Evolutionary conservation across 495 filamentous ascomycete species (phyloP).

Genomic region (Neurospora sp.): DNA sequence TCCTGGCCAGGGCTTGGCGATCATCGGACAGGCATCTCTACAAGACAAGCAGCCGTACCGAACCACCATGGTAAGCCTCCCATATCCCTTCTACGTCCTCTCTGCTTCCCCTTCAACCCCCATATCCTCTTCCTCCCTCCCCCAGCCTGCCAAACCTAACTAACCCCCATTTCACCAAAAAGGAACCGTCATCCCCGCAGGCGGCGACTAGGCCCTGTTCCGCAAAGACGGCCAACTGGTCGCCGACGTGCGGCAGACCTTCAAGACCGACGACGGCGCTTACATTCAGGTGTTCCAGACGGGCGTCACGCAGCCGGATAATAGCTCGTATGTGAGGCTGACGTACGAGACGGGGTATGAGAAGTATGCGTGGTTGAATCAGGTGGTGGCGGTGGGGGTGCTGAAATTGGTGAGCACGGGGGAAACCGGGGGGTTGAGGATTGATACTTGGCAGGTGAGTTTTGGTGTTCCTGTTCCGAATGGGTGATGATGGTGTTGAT

Average conservation of each 20-base stretch:
- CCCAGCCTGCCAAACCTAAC: too few species aligned
- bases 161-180: neutral
- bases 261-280: constrained; percentile 9
- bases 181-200: constrained; percentile 12
- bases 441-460: constrained; percentile 7
- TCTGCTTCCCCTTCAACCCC: neutral
- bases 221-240: constrained; percentile 5
- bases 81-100: too few species aligned
- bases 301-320: constrained; percentile 6
- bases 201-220: constrained; percentile 12
- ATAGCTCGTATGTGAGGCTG: neutral
- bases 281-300: constrained; percentile 9
- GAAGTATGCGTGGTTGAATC: constrained; percentile 11
- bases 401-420: neutral
- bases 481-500: too few species aligned
- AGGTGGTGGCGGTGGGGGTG: constrained; percentile 4
- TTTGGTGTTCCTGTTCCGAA: too few species aligned
- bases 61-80: neutral
- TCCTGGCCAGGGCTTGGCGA: too few species aligned
- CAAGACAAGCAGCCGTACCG: too few species aligned
- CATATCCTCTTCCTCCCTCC: too few species aligned
- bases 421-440: neutral
- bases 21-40: too few species aligned
- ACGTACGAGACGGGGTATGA: constrained; percentile 7
- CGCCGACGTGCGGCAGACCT: constrained; percentile 9